Percentiles rank a stretch among this genome's conserved stretches.
These are phyloP conservation scores for Pichia sp. DNA, from an alignment of 1,139 yeast species.

Conservation along the genomic window DNA sequence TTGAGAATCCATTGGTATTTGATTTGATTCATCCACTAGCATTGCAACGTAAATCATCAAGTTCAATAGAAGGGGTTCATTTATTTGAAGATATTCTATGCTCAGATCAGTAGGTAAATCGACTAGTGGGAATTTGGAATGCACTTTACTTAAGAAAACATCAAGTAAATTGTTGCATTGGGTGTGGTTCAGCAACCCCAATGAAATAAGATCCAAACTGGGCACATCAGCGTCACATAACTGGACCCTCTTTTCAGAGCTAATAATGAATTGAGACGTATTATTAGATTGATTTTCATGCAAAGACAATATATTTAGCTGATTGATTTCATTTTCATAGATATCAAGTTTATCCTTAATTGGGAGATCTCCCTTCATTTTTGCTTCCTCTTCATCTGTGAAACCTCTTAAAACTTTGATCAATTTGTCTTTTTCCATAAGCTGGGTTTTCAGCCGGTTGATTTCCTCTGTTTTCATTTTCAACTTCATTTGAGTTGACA, in stretches of 20 bases:
- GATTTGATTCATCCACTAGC: slow-evolving; percentile 23
- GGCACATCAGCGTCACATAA: slow-evolving; percentile 25
- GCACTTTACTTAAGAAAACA: slow-evolving; percentile 34
- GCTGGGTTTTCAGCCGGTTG: slow-evolving; percentile 8
- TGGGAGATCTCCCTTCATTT: neutral
- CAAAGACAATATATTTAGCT: slow-evolving; percentile 23
- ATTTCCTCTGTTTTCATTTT: slow-evolving; percentile 10
- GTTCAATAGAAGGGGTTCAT: slow-evolving; percentile 55
- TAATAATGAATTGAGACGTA: slow-evolving; percentile 17
- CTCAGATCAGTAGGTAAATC: slow-evolving; percentile 36
- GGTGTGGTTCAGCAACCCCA: slow-evolving; percentile 37
- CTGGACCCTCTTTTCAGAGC: slow-evolving; percentile 33
- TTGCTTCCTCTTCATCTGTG: slow-evolving; percentile 7
- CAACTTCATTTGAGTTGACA: slow-evolving; percentile 8
- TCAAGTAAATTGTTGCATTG: slow-evolving; percentile 44
- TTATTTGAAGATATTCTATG: slow-evolving; percentile 39
- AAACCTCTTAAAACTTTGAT: slow-evolving; percentile 11
- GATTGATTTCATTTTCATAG: slow-evolving; percentile 29
- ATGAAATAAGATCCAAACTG: slow-evolving; percentile 37
- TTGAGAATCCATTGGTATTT: slow-evolving; percentile 29
- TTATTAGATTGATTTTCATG: slow-evolving; percentile 16
- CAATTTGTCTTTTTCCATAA: slow-evolving; percentile 13
- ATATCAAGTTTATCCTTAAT: slow-evolving; percentile 6
- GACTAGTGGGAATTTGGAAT: slow-evolving; percentile 44
- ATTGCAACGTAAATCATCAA: slow-evolving; percentile 59